phyloP scores from a whole-genome alignment of 2,329 filamentous ascomycete species.

The Colletotrichum graminicola region DNA sequence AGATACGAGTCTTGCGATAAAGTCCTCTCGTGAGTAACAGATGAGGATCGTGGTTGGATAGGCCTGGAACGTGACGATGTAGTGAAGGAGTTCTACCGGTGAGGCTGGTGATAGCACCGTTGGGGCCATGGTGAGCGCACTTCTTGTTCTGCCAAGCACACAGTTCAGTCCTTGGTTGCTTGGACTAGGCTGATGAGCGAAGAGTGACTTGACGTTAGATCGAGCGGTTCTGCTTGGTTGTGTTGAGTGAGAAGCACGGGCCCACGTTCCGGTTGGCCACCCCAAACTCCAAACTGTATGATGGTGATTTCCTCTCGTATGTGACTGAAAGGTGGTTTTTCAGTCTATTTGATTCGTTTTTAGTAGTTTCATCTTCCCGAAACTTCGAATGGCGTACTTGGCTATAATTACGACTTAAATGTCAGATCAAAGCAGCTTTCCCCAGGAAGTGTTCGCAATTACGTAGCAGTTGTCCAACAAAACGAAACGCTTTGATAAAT shows the following conservation, averaged over 20 bases:
- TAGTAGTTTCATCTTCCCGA: background rate
- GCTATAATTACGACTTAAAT: background rate
- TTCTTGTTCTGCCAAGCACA: background rate
- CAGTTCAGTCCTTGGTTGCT: too few relatives aligned
- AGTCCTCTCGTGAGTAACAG: conserved; percentile 74
- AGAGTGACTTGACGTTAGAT: background rate
- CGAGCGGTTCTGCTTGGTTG: background rate
- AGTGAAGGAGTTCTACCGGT: conserved; percentile 72
- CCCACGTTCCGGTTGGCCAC: background rate
- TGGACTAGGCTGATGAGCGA: background rate
- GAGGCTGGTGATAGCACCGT: conserved; percentile 65
- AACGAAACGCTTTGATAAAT: background rate
- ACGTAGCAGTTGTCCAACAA: background rate
- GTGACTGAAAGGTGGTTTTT: background rate
- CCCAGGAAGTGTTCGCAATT: background rate
- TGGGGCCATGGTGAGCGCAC: conserved; percentile 45
- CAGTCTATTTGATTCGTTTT: background rate
- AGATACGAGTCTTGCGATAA: conserved; percentile 68
- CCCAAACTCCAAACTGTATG: too few relatives aligned
- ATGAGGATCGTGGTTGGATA: conserved; percentile 77
- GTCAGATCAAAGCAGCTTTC: background rate
- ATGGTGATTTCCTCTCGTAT: background rate
- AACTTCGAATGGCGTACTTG: background rate
- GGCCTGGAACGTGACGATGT: conserved; percentile 68
- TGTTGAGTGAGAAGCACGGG: background rate